Evolutionary conservation across 352 stramenopile species (phyloP).

Genomic region (Phytophthora citricola): DNA sequence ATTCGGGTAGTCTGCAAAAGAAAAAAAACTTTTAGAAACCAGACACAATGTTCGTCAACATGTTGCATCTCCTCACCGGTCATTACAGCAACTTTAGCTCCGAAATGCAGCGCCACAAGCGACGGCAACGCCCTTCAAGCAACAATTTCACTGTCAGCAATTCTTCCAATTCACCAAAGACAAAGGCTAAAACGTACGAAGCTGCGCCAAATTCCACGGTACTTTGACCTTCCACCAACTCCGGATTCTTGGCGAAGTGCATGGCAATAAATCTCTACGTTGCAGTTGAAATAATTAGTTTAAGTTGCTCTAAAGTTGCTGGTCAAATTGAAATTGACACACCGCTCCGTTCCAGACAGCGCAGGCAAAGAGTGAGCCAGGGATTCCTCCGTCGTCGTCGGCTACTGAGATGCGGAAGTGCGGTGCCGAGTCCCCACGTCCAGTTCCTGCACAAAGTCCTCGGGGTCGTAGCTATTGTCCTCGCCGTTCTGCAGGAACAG

Average conservation of each 20-base stretch:
- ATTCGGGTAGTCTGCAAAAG: conserved; percentile 53
- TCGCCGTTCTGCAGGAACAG: conserved; percentile 52
- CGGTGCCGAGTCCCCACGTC: conserved; percentile 24
- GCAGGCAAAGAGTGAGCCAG: conserved; percentile 58
- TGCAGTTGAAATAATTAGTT: neutral
- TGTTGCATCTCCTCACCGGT: conserved; percentile 32
- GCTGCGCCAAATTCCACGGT: conserved; percentile 61
- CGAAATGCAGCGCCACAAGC: conserved; percentile 52
- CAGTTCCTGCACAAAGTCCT: conserved; percentile 47
- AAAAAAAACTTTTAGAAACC: neutral
- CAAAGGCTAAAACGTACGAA: conserved; percentile 36
- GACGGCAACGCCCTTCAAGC: conserved; percentile 49
- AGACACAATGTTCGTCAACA: neutral
- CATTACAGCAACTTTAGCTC: conserved; percentile 47
- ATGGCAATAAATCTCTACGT: conserved; percentile 51
- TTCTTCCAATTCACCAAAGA: neutral
- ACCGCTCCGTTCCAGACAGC: conserved; percentile 58
- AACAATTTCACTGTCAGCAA: neutral
- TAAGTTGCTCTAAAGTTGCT: conserved; percentile 1
- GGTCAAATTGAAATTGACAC: neutral
- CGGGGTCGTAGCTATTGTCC: conserved; percentile 46
- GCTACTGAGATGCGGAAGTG: conserved; percentile 51
- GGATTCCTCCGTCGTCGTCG: conserved; percentile 56
- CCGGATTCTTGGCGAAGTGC: conserved; percentile 47
- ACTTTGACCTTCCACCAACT: conserved; percentile 33